Conservation (phyloP, 2,329 filamentous ascomycete species). For the Phialophora tarda region DNA sequence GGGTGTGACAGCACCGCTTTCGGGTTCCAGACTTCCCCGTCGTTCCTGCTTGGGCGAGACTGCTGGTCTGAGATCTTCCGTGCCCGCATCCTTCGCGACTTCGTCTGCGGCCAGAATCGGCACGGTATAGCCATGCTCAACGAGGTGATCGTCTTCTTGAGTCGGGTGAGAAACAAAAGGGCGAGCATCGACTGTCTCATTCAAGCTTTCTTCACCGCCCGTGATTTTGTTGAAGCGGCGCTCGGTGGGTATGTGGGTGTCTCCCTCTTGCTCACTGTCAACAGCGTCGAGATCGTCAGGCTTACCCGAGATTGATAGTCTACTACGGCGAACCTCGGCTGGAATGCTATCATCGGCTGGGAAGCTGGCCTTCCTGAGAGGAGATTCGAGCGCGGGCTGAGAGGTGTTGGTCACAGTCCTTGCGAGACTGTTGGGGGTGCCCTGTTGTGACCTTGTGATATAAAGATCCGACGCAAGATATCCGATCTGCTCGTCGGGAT, state of each 20-base stretch:
- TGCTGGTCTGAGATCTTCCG: slow-evolving; percentile 75
- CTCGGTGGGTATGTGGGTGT: slow-evolving; percentile 76
- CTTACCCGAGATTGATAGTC: slow-evolving; percentile 33
- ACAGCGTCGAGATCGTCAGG: slow-evolving; percentile 42
- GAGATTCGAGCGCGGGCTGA: slow-evolving; percentile 57
- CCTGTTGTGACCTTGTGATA: slow-evolving; percentile 74
- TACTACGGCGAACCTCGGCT: slow-evolving; percentile 38
- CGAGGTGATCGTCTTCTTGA: slow-evolving; percentile 58
- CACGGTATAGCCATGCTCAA: slow-evolving; percentile 68
- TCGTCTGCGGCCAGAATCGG: slow-evolving; percentile 92
- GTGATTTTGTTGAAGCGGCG: slow-evolving; percentile 44
- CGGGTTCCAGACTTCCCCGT: slow-evolving; percentile 64
- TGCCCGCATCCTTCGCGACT: slow-evolving; percentile 72
- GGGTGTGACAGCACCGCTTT: slow-evolving; percentile 57
- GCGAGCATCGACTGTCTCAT: slow-evolving; percentile 57
- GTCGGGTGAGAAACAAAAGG: slow-evolving; percentile 53
- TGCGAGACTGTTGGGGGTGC: slow-evolving; percentile 56
- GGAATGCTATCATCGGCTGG: slow-evolving; percentile 46
- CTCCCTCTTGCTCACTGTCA: slow-evolving; percentile 59
- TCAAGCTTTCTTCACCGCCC: slow-evolving; percentile 51
- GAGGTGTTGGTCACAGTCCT: slow-evolving; percentile 52
- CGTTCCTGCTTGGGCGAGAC: slow-evolving; percentile 75
- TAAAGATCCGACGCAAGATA: slow-evolving; percentile 88
- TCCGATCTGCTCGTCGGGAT: slow-evolving; percentile 88
- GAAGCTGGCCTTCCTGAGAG: slow-evolving; percentile 58